Evolutionary conservation across 768 basidiomycete species (phyloP).

Genomic region (Leccinum arenicola): DNA sequence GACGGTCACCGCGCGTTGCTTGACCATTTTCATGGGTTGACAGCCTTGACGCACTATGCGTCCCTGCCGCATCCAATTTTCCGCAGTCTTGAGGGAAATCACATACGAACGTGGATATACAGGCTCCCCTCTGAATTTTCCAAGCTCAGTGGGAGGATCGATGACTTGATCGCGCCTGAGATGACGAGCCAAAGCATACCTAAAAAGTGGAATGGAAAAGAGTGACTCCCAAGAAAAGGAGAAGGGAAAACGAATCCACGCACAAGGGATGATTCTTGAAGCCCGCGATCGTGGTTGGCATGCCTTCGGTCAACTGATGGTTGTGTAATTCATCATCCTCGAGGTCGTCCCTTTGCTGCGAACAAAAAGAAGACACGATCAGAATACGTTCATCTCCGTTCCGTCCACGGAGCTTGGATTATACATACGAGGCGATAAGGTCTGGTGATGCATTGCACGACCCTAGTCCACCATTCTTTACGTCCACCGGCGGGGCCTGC

Average conservation of each 20-base stretch:
- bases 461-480: conserved; percentile 82
- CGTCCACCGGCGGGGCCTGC: conserved; percentile 49
- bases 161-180: conserved; percentile 86
- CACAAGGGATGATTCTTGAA: conserved; percentile 97
- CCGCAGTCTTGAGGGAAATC: conserved; percentile 82
- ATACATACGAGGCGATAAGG: conserved; percentile 77
- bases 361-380: conserved; percentile 4
- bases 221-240: conserved; percentile 8
- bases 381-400: conserved; percentile 19
- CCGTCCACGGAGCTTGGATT: conserved; percentile 13
- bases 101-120: conserved; percentile 88
- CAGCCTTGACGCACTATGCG: conserved; percentile 65
- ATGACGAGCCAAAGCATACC: conserved; percentile 84
- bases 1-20: conserved; percentile 80
- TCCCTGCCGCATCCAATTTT: conserved; percentile 93
- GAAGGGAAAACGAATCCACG: conserved; percentile 1
- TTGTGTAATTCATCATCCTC: conserved; percentile 87
- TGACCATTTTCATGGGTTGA: conserved; percentile 89
- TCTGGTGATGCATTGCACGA: conserved; percentile 60
- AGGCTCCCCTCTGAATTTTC: conserved; percentile 89
- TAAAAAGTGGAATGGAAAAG: conserved; percentile 28
- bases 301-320: conserved; percentile 80
- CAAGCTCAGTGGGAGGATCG: conserved; percentile 76
- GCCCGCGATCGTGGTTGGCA: conserved; percentile 86
- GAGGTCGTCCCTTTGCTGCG: conserved; percentile 84